Evolutionary conservation across 1,284 basidiomycete genomes (phyloP).

Genomic region (Athelia sp.): DNA sequence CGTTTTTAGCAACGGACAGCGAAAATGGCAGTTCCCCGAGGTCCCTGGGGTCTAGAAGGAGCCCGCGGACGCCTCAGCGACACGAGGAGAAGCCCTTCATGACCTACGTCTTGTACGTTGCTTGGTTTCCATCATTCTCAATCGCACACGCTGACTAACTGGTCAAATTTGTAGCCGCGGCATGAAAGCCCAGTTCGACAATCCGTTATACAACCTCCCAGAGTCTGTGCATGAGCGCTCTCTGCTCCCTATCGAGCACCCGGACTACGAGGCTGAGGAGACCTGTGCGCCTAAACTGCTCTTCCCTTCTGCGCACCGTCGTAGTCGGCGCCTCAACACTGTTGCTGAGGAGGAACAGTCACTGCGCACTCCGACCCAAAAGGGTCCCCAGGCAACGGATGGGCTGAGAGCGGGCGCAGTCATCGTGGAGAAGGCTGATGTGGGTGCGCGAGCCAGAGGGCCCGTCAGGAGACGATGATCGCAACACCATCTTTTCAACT

Average conservation of each 20-base stretch:
- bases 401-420: not conserved
- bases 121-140: no score
- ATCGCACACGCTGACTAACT: no score
- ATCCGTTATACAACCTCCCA: slow-evolving; percentile 26
- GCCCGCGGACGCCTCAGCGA: slow-evolving; percentile 12
- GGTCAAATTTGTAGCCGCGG: slow-evolving; percentile 28
- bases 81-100: slow-evolving; percentile 43
- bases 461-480: not conserved
- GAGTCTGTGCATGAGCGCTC: slow-evolving; percentile 19
- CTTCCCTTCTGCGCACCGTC: slow-evolving; percentile 14
- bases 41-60: slow-evolving; percentile 14
- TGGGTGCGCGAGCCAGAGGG: not conserved
- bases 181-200: slow-evolving; percentile 24
- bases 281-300: slow-evolving; percentile 29
- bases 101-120: slow-evolving; percentile 57
- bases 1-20: slow-evolving; percentile 24
- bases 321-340: not conserved
- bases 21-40: slow-evolving; percentile 14
- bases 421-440: not conserved
- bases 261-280: slow-evolving; percentile 29
- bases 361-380: not conserved
- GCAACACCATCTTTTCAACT: not conserved
- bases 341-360: not conserved
- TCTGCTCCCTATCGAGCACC: slow-evolving; percentile 24
- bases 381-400: not conserved